Percentiles rank a stretch among this genome's conserved stretches.
phyloP scores from a whole-genome alignment of 2,329 filamentous ascomycete species.

The Helotiales sp. region DNA sequence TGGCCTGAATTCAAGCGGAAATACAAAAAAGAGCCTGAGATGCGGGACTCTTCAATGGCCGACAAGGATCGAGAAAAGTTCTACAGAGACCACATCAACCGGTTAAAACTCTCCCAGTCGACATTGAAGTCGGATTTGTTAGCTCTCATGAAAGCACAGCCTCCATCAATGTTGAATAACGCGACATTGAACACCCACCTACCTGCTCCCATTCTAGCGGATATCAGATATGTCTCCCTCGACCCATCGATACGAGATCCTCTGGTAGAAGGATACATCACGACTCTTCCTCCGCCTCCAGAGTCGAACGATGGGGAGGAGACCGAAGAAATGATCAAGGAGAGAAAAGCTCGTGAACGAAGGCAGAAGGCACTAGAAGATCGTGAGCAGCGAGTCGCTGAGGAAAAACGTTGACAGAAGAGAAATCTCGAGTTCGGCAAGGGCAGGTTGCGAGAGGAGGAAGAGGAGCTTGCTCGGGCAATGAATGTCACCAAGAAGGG shows the following conservation, averaged over 20 bases:
- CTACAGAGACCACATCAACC: constrained; percentile 75
- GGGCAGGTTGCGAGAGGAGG: constrained; percentile 66
- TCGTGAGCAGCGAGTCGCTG: constrained; percentile 64
- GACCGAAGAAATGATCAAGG: constrained; percentile 57
- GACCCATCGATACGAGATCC: constrained; percentile 64
- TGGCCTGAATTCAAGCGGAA: constrained; percentile 98
- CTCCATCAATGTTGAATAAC: constrained; percentile 63
- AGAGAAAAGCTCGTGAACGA: constrained; percentile 57
- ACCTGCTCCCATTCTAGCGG: constrained; percentile 65
- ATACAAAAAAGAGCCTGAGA: constrained; percentile 77
- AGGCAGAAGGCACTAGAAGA: constrained; percentile 72
- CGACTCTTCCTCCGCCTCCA: constrained; percentile 64
- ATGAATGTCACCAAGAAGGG: constrained; percentile 73
- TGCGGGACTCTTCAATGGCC: constrained; percentile 73
- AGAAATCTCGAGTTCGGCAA: constrained; percentile 65
- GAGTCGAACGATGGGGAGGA: constrained; percentile 52
- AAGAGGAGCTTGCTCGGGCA: constrained; percentile 69
- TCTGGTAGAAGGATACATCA: constrained; percentile 69
- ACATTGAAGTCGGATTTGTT: constrained; percentile 73
- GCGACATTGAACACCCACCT: constrained; percentile 60
- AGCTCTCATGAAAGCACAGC: constrained; percentile 65
- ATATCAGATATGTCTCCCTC: constrained; percentile 73
- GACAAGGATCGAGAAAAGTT: constrained; percentile 82
- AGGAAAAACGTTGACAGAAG: constrained; percentile 65
- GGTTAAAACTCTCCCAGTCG: constrained; percentile 68